Base-by-base conservation (phyloP, 371 early-diverging fungal genomes). In the Chytridium lagenaria region DNA sequence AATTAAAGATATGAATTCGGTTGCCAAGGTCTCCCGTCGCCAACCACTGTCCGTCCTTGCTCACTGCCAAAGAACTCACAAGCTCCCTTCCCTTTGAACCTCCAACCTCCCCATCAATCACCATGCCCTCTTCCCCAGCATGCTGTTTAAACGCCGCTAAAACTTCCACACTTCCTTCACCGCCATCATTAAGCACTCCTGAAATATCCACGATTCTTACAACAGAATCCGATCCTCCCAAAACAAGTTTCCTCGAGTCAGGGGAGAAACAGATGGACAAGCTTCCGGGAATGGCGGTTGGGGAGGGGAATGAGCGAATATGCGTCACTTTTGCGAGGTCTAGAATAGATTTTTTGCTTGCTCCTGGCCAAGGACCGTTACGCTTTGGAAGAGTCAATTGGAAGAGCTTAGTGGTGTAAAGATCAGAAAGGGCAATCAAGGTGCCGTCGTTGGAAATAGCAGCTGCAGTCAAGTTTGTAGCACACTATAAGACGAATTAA, bases 381-480 rank as follows among this genome's bases (percentile, higher is more conserved):
- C 34, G 23, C 10, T 28, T 28, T 30, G 81, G 76, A 70, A 87
- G 78, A 19, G 79, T 78, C n/a, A 93, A 77, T 36, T 85, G 81
- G 84, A 93, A 94, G 3, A 95, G 78, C 73, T 89, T 86, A 31
- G 91, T 84, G 68, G 86, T 82, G 61, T 92, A 89, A 26, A 91
- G 87, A 76, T 94, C 94, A 30, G 95, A 89, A 2, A 91, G 91
- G 1, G 92, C 93, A 70, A 97, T 88, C 91, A 94, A 93, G 16
- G 85, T 77, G 2, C 94, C 96, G 78, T 95, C 89, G 69, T 89
- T 85, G 22, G 98, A 95, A 22, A 97, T 84, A 0, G 92, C 88
- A 70, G 90, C 87, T 37, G 92, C 86, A 2, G 89, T 87, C 44
- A 92, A 83, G 77, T 92, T 90, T 49, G 80, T 79, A 15, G 64